A percentile compares a stretch with the other conserved stretches of the same genome.
phyloP scores from a whole-genome alignment of 139 green algal species.

The Picochlorum sp. region DNA sequence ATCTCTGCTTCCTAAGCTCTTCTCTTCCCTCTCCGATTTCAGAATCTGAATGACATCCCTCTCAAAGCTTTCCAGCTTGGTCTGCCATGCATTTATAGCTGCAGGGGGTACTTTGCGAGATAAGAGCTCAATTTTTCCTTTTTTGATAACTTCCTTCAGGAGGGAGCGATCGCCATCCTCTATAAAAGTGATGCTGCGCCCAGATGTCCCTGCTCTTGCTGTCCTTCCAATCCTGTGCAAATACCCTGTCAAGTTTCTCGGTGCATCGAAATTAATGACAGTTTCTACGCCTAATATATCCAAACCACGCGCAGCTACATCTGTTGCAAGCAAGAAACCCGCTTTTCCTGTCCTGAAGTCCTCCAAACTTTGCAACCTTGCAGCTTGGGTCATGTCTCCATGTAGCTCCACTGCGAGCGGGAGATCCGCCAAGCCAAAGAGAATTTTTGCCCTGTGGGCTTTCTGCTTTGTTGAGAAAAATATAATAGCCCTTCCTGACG shows the following conservation, averaged over 20 bases:
- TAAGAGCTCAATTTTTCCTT: conserved; percentile 47
- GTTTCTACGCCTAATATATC: conserved; percentile 90
- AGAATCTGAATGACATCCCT: conserved; percentile 24
- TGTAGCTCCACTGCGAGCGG: conserved; percentile 83
- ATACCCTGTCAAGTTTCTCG: conserved; percentile 57
- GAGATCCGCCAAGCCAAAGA: conserved; percentile 84
- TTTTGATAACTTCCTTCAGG: conserved; percentile 79
- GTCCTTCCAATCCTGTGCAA: conserved; percentile 87
- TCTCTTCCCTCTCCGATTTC: conserved; percentile 61
- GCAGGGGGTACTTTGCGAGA: conserved; percentile 53
- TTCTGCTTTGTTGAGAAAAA: conserved; percentile 86
- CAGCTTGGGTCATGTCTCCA: conserved; percentile 88
- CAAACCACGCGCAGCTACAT: conserved; percentile 86
- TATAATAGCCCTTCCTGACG: conserved; percentile 66
- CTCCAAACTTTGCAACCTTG: conserved; percentile 80
- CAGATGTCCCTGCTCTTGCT: conserved; percentile 73
- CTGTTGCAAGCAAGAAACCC: conserved; percentile 74
- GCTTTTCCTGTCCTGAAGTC: conserved; percentile 59
- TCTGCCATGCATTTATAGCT: conserved; percentile 49
- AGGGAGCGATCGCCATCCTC: conserved; percentile 72
- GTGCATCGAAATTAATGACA: conserved; percentile 60
- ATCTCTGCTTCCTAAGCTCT: conserved; percentile 86
- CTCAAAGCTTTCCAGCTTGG: conserved; percentile 53
- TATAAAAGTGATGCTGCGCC: conserved; percentile 77
- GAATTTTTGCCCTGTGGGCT: conserved; percentile 85